phyloP scores from a whole-genome alignment of 257 asterid species.

The Scutellaria baicalensis region DNA sequence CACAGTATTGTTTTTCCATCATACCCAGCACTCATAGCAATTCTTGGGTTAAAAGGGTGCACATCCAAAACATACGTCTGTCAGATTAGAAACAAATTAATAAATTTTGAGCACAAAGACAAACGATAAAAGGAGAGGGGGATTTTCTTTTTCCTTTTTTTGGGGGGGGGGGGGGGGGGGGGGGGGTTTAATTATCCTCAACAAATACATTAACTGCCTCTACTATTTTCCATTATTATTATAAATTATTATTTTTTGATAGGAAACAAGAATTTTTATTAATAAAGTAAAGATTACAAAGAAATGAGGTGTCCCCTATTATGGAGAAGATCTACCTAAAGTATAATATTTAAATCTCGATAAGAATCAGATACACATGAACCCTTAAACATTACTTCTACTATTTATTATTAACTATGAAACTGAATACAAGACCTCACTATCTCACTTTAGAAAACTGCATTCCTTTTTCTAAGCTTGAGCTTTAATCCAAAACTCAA shows the following conservation, averaged over 20 bases:
- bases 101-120: slow-evolving; percentile 4
- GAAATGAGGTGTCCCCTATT: no score
- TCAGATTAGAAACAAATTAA: slow-evolving; percentile 13
- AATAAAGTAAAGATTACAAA: no score
- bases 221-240: neutral
- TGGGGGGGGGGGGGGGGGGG: no score
- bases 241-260: no score
- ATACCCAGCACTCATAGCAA: slow-evolving; percentile 99
- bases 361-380: no score
- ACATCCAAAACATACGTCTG: slow-evolving; percentile 98
- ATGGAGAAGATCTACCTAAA: no score
- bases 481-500: neutral
- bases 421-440: neutral
- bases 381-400: neutral
- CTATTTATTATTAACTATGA: neutral
- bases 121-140: neutral
- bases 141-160: neutral
- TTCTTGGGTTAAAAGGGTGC: slow-evolving; percentile 97
- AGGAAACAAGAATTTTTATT: no score
- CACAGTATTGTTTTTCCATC: slow-evolving; percentile 96
- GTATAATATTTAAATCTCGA: no score
- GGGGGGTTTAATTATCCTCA: neutral
- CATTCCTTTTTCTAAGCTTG: neutral
- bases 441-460: neutral
- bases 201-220: neutral